Evolutionary conservation across 2,329 filamentous ascomycete genomes (phyloP).

Genomic region (Pseudogymnoascus sp.): DNA sequence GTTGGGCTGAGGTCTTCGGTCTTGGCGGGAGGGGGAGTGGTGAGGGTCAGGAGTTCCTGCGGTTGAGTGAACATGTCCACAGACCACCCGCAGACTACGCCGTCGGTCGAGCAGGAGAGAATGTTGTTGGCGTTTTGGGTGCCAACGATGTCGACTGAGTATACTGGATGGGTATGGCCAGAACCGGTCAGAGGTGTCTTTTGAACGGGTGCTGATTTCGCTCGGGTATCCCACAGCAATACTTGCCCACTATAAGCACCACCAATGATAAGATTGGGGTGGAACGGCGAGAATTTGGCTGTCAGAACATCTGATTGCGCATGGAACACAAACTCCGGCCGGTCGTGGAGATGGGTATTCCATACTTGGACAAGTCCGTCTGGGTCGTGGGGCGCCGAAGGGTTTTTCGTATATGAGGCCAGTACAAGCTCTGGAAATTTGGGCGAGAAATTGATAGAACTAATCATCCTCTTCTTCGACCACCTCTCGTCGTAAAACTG

Average conservation of each 20-base stretch:
- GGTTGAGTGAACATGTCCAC: conserved; percentile 97
- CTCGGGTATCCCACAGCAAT: conserved; percentile 91
- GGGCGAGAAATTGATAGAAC: conserved; percentile 87
- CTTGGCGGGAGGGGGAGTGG: conserved; percentile 75
- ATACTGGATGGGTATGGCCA: conserved; percentile 93
- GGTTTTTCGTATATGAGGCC: conserved; percentile 95
- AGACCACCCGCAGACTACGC: conserved; percentile 93
- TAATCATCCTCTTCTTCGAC: conserved; percentile 97
- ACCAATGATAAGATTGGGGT: conserved; percentile 91
- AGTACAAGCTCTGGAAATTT: conserved; percentile 91
- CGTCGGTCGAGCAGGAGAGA: conserved; percentile 92
- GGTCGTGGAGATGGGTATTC: conserved; percentile 90
- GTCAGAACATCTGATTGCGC: conserved; percentile 92
- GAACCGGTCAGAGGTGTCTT: conserved; percentile 93
- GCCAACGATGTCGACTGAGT: conserved; percentile 89
- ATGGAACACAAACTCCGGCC: conserved; percentile 94
- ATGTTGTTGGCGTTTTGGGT: conserved; percentile 99
- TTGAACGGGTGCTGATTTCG: conserved; percentile 80
- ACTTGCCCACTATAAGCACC: conserved; percentile 96
- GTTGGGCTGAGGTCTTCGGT: conserved; percentile 93
- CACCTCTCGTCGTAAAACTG: conserved; percentile 94
- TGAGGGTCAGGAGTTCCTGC: conserved; percentile 85
- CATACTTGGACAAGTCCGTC: conserved; percentile 92
- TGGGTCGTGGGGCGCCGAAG: conserved; percentile 85
- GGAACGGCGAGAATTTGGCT: conserved; percentile 97